A percentile compares a stretch with the other conserved stretches of the same genome.
These are phyloP conservation scores for Aspergillus homomorphus DNA, from an alignment of 495 filamentous ascomycete species.

Conservation along the genomic window DNA sequence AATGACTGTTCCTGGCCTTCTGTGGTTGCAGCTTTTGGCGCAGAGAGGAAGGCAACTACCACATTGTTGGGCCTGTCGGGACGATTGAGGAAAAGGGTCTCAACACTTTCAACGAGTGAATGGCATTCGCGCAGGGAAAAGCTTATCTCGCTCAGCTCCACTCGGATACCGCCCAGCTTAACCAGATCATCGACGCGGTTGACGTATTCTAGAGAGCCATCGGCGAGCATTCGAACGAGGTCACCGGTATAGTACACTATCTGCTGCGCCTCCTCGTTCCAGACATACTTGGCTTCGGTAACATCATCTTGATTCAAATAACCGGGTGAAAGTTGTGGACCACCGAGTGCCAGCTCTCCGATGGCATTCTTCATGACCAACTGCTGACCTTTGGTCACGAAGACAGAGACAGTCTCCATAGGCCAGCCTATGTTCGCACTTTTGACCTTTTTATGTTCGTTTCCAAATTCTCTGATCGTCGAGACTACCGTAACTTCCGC, in stretches of 20 bases:
- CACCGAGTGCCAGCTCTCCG: slow-evolving; percentile 45
- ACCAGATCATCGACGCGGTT: slow-evolving; percentile 37
- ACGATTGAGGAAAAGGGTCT: slow-evolving; percentile 26
- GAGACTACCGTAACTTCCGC: slow-evolving; percentile 37
- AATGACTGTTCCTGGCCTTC: slow-evolving; percentile 9
- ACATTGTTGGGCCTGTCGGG: slow-evolving; percentile 32
- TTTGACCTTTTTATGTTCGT: slow-evolving; percentile 25
- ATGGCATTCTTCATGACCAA: slow-evolving; percentile 36
- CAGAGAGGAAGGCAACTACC: slow-evolving; percentile 33
- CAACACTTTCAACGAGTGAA: slow-evolving; percentile 28
- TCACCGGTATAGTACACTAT: slow-evolving; percentile 53
- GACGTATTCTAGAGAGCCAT: slow-evolving; percentile 44
- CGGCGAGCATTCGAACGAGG: slow-evolving; percentile 40
- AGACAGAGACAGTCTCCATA: slow-evolving; percentile 31
- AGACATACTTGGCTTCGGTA: slow-evolving; percentile 39
- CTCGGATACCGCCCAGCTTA: slow-evolving; percentile 37
- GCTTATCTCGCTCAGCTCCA: slow-evolving; percentile 39
- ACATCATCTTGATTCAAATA: slow-evolving; percentile 45
- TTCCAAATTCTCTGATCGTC: slow-evolving; percentile 33
- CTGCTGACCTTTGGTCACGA: slow-evolving; percentile 30
- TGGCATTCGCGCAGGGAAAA: slow-evolving; percentile 33
- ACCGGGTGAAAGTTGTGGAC: slow-evolving; percentile 39
- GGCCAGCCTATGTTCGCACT: slow-evolving; percentile 39
- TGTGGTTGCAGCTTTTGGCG: slow-evolving; percentile 14
- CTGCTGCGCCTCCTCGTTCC: slow-evolving; percentile 25